phyloP scores from a whole-genome alignment of 2,329 filamentous ascomycete genomes.

The Stagonosporopsis rhizophila region DNA sequence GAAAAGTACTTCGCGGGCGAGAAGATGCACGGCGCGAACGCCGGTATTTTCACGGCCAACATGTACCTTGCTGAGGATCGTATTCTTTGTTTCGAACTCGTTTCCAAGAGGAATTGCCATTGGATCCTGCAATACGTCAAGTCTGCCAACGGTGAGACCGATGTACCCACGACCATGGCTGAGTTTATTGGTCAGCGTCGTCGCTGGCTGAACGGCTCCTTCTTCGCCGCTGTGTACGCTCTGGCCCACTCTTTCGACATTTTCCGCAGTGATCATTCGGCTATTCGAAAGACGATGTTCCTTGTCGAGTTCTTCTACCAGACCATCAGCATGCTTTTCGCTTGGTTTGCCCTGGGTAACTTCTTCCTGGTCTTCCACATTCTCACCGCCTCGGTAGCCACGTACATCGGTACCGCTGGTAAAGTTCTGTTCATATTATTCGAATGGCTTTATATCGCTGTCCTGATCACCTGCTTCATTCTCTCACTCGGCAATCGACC shows the following conservation, averaged over 20 bases:
- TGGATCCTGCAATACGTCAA: constrained; percentile 99
- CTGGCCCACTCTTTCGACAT: constrained; percentile 96
- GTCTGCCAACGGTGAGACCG: constrained; percentile 93
- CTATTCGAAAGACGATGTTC: constrained; percentile 86
- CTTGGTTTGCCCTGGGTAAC: constrained; percentile 97
- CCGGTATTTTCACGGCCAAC: constrained; percentile 97
- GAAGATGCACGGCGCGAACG: constrained; percentile 90
- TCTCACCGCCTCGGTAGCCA: constrained; percentile 83
- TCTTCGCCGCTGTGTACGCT: constrained; percentile 96
- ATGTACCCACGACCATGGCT: constrained; percentile 91
- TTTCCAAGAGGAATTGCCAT: constrained; percentile 94
- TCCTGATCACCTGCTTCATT: constrained; percentile 92
- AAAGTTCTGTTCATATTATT: constrained; percentile 87
- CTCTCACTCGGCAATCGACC: constrained; percentile 93
- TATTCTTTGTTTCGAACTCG: constrained; percentile 97
- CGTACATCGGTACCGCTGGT: constrained; percentile 78
- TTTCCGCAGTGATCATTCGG: constrained; percentile 89
- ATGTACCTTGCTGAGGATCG: constrained; percentile 99
- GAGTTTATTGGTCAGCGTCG: constrained; percentile 95
- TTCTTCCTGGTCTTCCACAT: constrained; percentile 99
- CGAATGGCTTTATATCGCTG: constrained; percentile 93
- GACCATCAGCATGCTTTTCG: constrained; percentile 95
- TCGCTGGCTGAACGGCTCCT: constrained; percentile 97
- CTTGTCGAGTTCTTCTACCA: constrained; percentile 94
- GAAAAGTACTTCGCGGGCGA: constrained; percentile 98